Evolutionary conservation across 169 alveolate species (phyloP).

Genomic region (Plasmodium malariae): DNA sequence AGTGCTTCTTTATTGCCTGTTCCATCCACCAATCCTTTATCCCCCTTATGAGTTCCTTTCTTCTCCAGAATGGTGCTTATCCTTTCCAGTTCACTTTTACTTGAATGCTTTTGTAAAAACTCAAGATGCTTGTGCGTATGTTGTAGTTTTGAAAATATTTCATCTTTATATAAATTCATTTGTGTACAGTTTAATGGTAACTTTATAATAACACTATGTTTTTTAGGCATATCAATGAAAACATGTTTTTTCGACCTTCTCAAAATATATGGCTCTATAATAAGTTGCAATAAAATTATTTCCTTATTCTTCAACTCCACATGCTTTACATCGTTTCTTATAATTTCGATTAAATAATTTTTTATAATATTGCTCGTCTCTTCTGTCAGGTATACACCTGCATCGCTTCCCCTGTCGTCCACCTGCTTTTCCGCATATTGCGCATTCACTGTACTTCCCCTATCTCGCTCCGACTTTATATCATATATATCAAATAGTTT

Average conservation of each 20-base stretch:
- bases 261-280: conserved; percentile 92
- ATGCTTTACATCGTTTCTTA: conserved; percentile 52
- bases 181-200: conserved; percentile 81
- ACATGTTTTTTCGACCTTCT: conserved; percentile 91
- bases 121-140: conserved; percentile 70
- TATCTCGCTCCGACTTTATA: conserved; percentile 8
- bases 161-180: conserved; percentile 77
- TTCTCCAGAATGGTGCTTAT: conserved; percentile 11
- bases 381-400: not conserved
- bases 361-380: conserved; percentile 17
- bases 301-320: conserved; percentile 45
- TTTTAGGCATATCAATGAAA: conserved; percentile 89
- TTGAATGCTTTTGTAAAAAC: conserved; percentile 39
- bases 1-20: not conserved
- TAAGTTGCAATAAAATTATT: conserved; percentile 80
- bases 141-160: conserved; percentile 71
- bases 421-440: not conserved
- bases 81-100: conserved; percentile 28
- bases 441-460: too few species aligned
- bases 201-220: conserved; percentile 80
- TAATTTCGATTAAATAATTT: conserved; percentile 42
- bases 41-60: conserved; percentile 20
- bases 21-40: not conserved
- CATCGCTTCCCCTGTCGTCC: not conserved
- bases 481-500: conserved; percentile 10